A percentile compares a stretch with the other conserved stretches of the same genome.
Conservation (phyloP, 805 yeast species). For the Maudiozyma bulderi region DNA sequence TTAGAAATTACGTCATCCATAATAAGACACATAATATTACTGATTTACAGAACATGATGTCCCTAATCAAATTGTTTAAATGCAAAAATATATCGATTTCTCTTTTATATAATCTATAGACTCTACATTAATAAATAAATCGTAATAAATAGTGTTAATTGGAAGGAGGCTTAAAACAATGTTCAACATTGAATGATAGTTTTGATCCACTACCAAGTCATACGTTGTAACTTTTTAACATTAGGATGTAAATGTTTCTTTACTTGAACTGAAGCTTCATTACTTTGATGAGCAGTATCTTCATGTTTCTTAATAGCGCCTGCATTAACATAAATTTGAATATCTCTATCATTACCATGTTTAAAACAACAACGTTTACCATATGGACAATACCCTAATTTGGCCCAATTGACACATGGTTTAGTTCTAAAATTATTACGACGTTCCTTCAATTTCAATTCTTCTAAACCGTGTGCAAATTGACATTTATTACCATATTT, state of each 20-base stretch:
- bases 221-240: conserved; percentile 24
- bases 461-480: conserved; percentile 83
- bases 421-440: conserved; percentile 84
- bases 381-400: conserved; percentile 74
- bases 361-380: conserved; percentile 89
- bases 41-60: too few relatives aligned
- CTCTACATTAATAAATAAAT: neutral
- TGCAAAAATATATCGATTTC: too few relatives aligned
- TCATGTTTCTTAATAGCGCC: conserved; percentile 7
- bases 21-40: too few relatives aligned
- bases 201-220: conserved; percentile 19
- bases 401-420: conserved; percentile 82
- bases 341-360: conserved; percentile 45
- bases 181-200: neutral
- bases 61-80: too few relatives aligned
- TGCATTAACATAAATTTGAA: conserved; percentile 22
- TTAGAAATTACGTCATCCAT: too few relatives aligned
- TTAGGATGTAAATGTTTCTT: conserved; percentile 23
- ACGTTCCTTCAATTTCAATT: conserved; percentile 54
- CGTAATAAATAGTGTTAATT: neutral
- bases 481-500: conserved; percentile 90
- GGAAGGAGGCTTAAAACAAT: neutral
- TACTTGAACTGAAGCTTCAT: too few relatives aligned
- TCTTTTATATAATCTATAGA: too few relatives aligned
- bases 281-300: neutral